Conservation (phyloP, 2,329 filamentous ascomycete species). For the Colletotrichum chrysophilum region DNA sequence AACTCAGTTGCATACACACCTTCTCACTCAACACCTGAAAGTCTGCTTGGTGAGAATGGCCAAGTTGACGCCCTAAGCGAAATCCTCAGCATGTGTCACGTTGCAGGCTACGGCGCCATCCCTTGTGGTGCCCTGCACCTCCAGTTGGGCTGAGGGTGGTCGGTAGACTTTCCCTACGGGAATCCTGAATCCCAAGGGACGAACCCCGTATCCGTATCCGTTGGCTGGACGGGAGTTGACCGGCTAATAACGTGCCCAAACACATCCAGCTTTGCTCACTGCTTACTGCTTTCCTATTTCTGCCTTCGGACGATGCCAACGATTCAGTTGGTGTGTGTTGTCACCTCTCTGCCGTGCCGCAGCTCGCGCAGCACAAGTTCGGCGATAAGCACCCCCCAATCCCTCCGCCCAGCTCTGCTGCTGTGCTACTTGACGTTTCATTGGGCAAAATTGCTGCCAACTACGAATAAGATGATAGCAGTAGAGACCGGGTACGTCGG, state of each 20-base stretch:
- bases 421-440: background rate
- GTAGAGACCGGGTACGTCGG: background rate
- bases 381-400: background rate
- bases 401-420: background rate
- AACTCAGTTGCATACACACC: background rate
- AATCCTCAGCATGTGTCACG: background rate
- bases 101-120: background rate
- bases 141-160: background rate
- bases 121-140: background rate
- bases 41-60: background rate
- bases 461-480: background rate
- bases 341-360: background rate
- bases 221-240: background rate
- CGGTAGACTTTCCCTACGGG: background rate
- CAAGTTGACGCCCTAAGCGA: background rate
- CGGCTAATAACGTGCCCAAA: background rate
- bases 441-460: background rate
- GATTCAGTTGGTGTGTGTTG: background rate
- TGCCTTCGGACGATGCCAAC: background rate
- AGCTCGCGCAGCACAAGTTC: background rate
- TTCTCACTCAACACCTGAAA: background rate
- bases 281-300: background rate
- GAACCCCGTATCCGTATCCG: conserved; percentile 21
- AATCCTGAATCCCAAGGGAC: background rate
- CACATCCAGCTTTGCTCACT: background rate